phyloP scores from a whole-genome alignment of 2,329 filamentous ascomycete genomes.

The Penicillium sp. region DNA sequence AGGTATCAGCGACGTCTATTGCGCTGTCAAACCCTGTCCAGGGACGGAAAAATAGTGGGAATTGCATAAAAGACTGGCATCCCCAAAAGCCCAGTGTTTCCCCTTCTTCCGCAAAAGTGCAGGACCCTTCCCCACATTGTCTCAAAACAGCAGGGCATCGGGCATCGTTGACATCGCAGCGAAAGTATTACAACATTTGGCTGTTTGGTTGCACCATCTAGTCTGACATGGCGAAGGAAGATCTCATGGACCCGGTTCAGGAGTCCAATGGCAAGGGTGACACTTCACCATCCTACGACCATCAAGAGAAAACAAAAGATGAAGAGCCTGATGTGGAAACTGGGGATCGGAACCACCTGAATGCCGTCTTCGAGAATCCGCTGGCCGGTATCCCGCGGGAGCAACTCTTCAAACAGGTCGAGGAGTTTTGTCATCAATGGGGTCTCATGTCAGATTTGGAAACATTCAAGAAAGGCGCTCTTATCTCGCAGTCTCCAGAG shows the following conservation, averaged over 20 bases:
- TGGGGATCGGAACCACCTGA: conserved; percentile 30
- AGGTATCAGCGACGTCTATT: background rate
- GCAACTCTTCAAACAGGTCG: conserved; percentile 59
- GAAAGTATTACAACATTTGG: background rate
- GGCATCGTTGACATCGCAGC: background rate
- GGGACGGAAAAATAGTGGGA: background rate
- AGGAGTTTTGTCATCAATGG: conserved; percentile 57
- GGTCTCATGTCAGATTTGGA: conserved; percentile 55
- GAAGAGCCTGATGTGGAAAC: conserved; percentile 30
- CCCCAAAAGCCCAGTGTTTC: conserved; percentile 2
- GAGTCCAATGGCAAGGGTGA: conserved; percentile 9
- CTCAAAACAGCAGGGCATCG: background rate
- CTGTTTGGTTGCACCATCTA: background rate
- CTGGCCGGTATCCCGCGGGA: conserved; percentile 58
- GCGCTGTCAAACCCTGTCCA: background rate
- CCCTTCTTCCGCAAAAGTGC: background rate
- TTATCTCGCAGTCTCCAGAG: conserved; percentile 57
- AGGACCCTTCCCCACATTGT: background rate
- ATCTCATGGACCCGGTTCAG: background rate
- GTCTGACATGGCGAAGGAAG: conserved; percentile 10
- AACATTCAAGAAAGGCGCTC: conserved; percentile 55
- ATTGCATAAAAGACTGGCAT: conserved; percentile 9
- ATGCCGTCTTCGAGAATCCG: conserved; percentile 56
- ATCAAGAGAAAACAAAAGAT: conserved; percentile 15
- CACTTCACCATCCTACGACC: conserved; percentile 5